Base-by-base conservation (phyloP, 2,329 filamentous ascomycete genomes). In the Chaetomium globosum region DNA sequence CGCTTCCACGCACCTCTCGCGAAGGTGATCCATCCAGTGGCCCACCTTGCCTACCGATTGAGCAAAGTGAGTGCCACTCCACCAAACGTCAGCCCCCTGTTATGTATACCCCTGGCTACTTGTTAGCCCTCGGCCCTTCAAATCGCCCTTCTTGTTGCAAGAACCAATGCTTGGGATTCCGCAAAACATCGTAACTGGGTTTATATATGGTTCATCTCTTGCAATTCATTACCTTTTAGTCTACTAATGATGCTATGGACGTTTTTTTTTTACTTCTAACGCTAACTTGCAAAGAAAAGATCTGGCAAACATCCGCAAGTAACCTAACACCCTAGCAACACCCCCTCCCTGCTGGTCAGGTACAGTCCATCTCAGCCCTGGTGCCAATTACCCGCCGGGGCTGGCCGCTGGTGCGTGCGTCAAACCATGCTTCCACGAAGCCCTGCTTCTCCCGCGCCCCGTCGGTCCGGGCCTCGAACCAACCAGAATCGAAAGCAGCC, bases 11-110 rank as follows among this genome's bases (percentile, higher is more conserved):
- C 71, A 68, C 65, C 70, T 72, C 69, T 72, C 71, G 69, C 69
- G 71, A 71, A 74, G 72, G 70, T 73, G 73, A 73, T 74, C 70
- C 70, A 73, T 71, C 70, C 68, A 69, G 59, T 61, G 66, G 63
- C 62, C 63, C 67, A 67, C 67, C 57, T 55, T 23, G 51, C 48
- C 62, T 12, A 53, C 63, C 67, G 69, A 73, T 70, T 69, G 68
- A 70, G 67, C 67, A 69, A 71, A 70, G 65, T 65, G 66, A 65
- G 68, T 68, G 67, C 68, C 64, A 66, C 63, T 66, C 67, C 68
- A 59, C 65, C 46, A 65, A 61, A 63, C 63, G 65, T 66, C 70
- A 71, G 69, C 69, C 65, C 56, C 63, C 56, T 59, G 21, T 62
- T 71, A 61, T 21, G 28, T 7, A 21, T 61, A 73, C 71, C 60